These are phyloP conservation scores for Vitis rotundifolia DNA, from an alignment of 164 flowering plant species.

Conservation along the genomic window DNA sequence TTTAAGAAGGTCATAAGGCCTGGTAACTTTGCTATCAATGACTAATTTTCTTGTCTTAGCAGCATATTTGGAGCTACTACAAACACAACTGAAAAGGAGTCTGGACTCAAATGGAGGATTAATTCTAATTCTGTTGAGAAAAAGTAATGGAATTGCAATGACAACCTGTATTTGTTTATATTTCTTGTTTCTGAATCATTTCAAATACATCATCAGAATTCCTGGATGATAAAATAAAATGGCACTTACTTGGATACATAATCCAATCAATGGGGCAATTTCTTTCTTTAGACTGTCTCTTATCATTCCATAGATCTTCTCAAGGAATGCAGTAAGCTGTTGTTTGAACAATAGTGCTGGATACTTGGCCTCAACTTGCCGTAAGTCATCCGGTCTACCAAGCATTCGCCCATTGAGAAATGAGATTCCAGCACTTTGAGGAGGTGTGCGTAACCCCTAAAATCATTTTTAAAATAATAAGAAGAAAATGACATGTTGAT, in stretches of 20 bases:
- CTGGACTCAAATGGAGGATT: too few relatives aligned
- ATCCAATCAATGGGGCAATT: constrained; percentile 91
- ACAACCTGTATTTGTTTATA: too few relatives aligned
- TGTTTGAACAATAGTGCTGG: constrained; percentile 97
- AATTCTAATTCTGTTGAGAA: too few relatives aligned
- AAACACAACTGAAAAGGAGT: too few relatives aligned
- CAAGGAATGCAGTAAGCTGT: constrained; percentile 97
- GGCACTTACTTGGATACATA: constrained; percentile 85
- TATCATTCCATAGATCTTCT: constrained; percentile 98
- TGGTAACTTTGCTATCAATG: too few relatives aligned
- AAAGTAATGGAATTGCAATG: too few relatives aligned
- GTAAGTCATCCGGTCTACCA: constrained; percentile 71
- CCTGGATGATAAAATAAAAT: constrained; percentile 1
- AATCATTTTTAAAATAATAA: constrained; percentile 1
- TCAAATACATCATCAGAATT: too few relatives aligned
- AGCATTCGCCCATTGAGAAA: constrained; percentile 77
- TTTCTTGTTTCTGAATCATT: too few relatives aligned
- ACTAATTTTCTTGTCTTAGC: too few relatives aligned
- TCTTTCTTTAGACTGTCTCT: constrained; percentile 97
- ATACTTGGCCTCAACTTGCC: constrained; percentile 98
- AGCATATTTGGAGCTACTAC: too few relatives aligned
- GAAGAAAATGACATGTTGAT: too few relatives aligned
- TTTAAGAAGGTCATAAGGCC: too few relatives aligned
- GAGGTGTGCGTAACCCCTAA: constrained; percentile 83
- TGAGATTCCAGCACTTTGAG: constrained; percentile 87